A percentile compares a stretch with the other conserved stretches of the same genome.
Conservation (phyloP, 768 basidiomycete species). For the Rubroboletus satanas region DNA sequence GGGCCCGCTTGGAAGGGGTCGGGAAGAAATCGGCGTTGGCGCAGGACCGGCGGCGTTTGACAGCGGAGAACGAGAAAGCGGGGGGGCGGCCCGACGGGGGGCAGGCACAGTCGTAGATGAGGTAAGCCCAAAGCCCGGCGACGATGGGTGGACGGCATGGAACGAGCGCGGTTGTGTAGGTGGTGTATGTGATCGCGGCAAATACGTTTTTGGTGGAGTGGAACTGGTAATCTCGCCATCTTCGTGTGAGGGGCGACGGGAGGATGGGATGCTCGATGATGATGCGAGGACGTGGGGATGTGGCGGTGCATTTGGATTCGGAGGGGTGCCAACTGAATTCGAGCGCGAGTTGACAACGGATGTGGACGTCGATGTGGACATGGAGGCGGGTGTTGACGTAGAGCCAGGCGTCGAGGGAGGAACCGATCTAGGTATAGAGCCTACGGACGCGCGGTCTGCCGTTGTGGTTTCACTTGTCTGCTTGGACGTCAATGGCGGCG, state of each 20-base stretch:
- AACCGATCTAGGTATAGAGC: not conserved
- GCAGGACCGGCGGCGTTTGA: constrained; percentile 19
- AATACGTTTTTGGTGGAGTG: constrained; percentile 34
- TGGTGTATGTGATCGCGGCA: constrained; percentile 41
- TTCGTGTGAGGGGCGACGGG: constrained; percentile 41
- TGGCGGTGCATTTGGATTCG: not conserved
- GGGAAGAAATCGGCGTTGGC: constrained; percentile 25
- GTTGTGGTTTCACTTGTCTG: constrained; percentile 15
- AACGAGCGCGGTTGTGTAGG: constrained; percentile 50
- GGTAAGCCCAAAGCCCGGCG: constrained; percentile 25
- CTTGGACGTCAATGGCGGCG: constrained; percentile 28
- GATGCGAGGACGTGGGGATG: not conserved
- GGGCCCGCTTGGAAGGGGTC: constrained; percentile 38
- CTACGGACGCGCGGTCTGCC: not conserved
- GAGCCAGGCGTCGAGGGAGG: constrained; percentile 6
- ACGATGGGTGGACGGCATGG: constrained; percentile 25
- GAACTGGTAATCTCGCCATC: constrained; percentile 49
- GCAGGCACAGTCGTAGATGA: constrained; percentile 19
- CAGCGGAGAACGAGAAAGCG: constrained; percentile 30
- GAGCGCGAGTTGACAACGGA: constrained; percentile 23
- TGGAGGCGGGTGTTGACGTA: constrained; percentile 11
- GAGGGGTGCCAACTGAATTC: constrained; percentile 21
- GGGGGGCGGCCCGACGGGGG: constrained; percentile 30
- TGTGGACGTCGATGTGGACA: constrained; percentile 25
- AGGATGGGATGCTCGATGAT: constrained; percentile 11